Conservation (phyloP, 2,329 filamentous ascomycete species). For the Sclerotinia subarctica region DNA sequence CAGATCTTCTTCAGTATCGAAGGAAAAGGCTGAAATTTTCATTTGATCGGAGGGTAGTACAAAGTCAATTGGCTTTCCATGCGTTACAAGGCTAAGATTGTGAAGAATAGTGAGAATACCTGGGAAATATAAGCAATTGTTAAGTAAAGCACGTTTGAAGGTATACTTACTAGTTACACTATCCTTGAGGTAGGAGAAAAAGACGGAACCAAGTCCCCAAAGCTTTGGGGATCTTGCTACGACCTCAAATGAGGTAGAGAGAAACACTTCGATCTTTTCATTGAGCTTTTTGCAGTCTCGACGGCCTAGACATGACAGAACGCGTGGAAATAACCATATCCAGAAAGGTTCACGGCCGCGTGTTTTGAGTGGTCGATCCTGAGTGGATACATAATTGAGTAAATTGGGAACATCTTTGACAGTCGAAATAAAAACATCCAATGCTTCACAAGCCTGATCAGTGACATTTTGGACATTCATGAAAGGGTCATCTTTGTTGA, state of each 20-base stretch:
- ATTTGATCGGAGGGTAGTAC: constrained; percentile 28
- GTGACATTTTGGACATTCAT: constrained; percentile 51
- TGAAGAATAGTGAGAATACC: constrained; percentile 33
- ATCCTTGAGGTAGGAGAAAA: constrained; percentile 50
- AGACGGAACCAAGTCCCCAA: constrained; percentile 47
- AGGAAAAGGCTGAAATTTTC: constrained; percentile 22
- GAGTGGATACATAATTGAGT: constrained; percentile 49
- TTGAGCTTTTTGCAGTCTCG: constrained; percentile 47
- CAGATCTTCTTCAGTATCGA: constrained; percentile 11
- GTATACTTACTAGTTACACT: constrained; percentile 34
- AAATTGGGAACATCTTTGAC: constrained; percentile 71
- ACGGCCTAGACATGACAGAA: constrained; percentile 56
- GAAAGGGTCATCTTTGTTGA: constrained; percentile 67
- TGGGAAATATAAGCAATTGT: constrained; percentile 21
- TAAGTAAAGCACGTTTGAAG: not conserved
- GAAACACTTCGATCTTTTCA: constrained; percentile 52
- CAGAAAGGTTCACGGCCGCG: constrained; percentile 61
- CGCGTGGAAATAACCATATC: constrained; percentile 60
- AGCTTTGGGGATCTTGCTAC: constrained; percentile 46
- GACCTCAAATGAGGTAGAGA: constrained; percentile 48
- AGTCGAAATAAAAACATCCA: constrained; percentile 73
- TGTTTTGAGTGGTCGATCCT: constrained; percentile 45
- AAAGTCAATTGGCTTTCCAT: constrained; percentile 23
- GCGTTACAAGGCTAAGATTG: constrained; percentile 24
- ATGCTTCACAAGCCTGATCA: constrained; percentile 64